A percentile compares a stretch with the other conserved stretches of the same genome.
phyloP scores from a whole-genome alignment of 495 filamentous ascomycete genomes.

The Endocarpon pusillum region DNA sequence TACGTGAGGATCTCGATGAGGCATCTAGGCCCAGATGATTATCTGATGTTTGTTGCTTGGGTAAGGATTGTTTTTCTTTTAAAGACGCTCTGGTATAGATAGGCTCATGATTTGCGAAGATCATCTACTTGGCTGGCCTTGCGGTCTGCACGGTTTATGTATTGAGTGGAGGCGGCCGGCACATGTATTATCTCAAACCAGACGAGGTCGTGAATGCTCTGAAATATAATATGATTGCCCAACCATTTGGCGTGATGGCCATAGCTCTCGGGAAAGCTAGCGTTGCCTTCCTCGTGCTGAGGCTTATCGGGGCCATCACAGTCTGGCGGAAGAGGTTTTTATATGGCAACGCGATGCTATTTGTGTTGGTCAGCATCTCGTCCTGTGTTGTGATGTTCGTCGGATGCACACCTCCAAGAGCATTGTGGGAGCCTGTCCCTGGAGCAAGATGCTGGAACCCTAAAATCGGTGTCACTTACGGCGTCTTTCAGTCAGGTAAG shows the following conservation, averaged over 20 bases:
- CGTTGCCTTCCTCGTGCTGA: not conserved
- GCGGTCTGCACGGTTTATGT: too few species aligned
- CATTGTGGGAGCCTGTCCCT: slow-evolving; percentile 6
- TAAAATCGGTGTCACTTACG: slow-evolving; percentile 21
- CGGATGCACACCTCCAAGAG: slow-evolving; percentile 4
- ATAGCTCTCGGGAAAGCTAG: not conserved
- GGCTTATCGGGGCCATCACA: not conserved
- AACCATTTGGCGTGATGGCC: not conserved
- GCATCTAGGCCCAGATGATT: too few species aligned
- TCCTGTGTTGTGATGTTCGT: slow-evolving; percentile 14
- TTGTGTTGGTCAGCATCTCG: slow-evolving; percentile 13
- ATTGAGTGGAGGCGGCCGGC: too few species aligned
- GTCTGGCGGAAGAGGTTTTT: not conserved
- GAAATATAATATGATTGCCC: not conserved
- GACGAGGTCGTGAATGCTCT: not conserved
- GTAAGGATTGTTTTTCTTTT: too few species aligned
- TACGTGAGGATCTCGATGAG: too few species aligned
- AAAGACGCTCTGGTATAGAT: too few species aligned
- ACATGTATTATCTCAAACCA: not conserved
- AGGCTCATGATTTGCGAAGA: too few species aligned
- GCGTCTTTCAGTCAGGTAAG: slow-evolving; percentile 22
- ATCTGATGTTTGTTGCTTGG: too few species aligned
- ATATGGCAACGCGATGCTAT: slow-evolving; percentile 8
- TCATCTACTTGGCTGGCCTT: too few species aligned
- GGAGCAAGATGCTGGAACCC: slow-evolving; percentile 15